These are phyloP conservation scores for Aspergillus asperescens DNA, from an alignment of 495 filamentous ascomycete species.

Conservation along the genomic window DNA sequence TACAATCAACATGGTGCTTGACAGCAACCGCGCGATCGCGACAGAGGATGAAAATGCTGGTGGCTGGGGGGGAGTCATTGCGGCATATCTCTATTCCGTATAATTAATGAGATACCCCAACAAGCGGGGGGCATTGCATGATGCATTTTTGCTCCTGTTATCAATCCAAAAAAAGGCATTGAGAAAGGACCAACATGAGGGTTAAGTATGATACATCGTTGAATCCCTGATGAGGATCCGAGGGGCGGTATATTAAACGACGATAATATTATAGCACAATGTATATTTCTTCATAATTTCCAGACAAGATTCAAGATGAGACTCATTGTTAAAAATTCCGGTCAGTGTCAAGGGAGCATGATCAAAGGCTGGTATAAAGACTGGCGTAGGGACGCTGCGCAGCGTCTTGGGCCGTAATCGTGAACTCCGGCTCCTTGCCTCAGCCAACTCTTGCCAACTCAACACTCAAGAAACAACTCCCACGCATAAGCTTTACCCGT, in stretches of 20 bases:
- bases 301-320: too few species aligned
- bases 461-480: not conserved
- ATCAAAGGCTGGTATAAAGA: too few species aligned
- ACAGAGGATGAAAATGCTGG: slow-evolving; percentile 44
- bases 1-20: slow-evolving; percentile 38
- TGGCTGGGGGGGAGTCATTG: slow-evolving; percentile 55
- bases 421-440: slow-evolving; percentile 1
- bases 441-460: not conserved
- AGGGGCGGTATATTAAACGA: too few species aligned
- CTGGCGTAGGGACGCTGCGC: not conserved
- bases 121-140: not conserved
- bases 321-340: not conserved
- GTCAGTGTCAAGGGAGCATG: too few species aligned
- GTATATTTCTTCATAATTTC: too few species aligned
- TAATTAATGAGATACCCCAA: slow-evolving; percentile 15
- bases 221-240: too few species aligned
- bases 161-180: not conserved
- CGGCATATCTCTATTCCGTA: slow-evolving; percentile 32
- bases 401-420: slow-evolving; percentile 14
- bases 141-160: not conserved
- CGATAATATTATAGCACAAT: too few species aligned
- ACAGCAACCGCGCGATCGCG: slow-evolving; percentile 26
- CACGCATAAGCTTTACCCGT: not conserved
- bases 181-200: not conserved
- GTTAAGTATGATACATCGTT: too few species aligned